Evolutionary conservation across 2,329 filamentous ascomycete genomes (phyloP).

Genomic region (Venturia asperata): DNA sequence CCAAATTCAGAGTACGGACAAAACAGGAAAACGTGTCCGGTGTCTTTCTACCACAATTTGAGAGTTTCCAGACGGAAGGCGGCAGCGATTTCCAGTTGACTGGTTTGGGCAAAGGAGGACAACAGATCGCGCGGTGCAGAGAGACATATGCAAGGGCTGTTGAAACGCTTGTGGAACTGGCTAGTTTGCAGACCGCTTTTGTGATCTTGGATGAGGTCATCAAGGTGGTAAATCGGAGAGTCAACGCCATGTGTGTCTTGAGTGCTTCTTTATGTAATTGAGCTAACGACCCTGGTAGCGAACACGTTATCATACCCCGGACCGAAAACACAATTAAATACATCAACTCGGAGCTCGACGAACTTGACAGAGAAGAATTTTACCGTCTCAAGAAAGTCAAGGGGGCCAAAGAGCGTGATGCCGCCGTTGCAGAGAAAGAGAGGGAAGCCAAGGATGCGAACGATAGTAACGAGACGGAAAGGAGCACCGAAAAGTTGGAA

Average conservation of each 20-base stretch:
- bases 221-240: slow-evolving; percentile 96
- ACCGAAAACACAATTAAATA: slow-evolving; percentile 99
- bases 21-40: slow-evolving; percentile 98
- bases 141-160: slow-evolving; percentile 96
- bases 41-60: slow-evolving; percentile 88
- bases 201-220: slow-evolving; percentile 98
- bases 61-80: slow-evolving; percentile 80
- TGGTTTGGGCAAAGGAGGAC: slow-evolving; percentile 90
- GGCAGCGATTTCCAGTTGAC: slow-evolving; percentile 96
- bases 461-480: slow-evolving; percentile 20
- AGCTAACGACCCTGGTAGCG: slow-evolving; percentile 41
- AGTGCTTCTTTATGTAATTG: not conserved
- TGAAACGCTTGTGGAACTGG: slow-evolving; percentile 89
- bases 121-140: slow-evolving; percentile 89
- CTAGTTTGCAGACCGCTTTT: slow-evolving; percentile 94
- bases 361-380: slow-evolving; percentile 96
- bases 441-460: slow-evolving; percentile 28
- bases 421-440: slow-evolving; percentile 37
- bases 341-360: slow-evolving; percentile 97
- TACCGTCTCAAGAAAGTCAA: slow-evolving; percentile 94
- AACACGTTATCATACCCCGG: slow-evolving; percentile 92
- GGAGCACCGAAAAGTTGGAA: slow-evolving; percentile 23
- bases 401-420: slow-evolving; percentile 56
- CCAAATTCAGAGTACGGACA: slow-evolving; percentile 84
- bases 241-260: slow-evolving; percentile 76